Evolutionary conservation across 805 yeast species (phyloP).

Genomic region (Saccharomycopsis fibuligera): DNA sequence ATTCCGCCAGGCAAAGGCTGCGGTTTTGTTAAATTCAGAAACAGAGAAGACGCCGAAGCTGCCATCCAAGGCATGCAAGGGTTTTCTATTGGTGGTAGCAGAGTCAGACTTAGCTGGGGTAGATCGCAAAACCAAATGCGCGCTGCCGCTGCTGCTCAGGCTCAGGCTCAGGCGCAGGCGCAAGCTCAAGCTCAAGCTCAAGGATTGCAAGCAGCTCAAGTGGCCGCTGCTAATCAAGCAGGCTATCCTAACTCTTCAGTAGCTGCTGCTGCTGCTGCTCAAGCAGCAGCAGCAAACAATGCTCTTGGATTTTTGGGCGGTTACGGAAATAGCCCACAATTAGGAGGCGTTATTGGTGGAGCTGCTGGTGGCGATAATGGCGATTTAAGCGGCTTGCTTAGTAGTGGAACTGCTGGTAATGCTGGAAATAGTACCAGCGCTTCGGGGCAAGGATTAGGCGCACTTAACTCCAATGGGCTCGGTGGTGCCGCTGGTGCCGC

Average conservation of each 20-base stretch:
- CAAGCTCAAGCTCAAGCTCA: neutral
- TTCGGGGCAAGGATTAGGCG: no score
- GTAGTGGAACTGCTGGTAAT: no score
- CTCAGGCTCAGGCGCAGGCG: neutral
- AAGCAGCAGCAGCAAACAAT: neutral
- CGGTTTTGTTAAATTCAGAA: conserved; percentile 67
- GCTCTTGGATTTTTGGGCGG: no score
- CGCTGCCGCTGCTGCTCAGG: neutral
- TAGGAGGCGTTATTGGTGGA: no score
- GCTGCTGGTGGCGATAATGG: no score
- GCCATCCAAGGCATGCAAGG: conserved; percentile 80
- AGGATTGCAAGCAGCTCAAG: neutral
- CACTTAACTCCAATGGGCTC: no score
- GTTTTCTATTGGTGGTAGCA: conserved; percentile 63
- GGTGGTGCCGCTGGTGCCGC: no score
- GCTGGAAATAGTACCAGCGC: no score
- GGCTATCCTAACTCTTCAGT: no score
- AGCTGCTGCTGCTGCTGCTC: neutral
- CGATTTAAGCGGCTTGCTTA: no score
- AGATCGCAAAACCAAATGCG: conserved; percentile 34
- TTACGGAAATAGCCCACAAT: no score
- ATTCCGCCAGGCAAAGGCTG: conserved; percentile 77
- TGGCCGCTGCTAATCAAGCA: neutral
- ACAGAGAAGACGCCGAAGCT: conserved; percentile 66
- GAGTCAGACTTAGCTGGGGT: conserved; percentile 75